phyloP scores from a whole-genome alignment of 805 yeast species.

The Candida anglica region DNA sequence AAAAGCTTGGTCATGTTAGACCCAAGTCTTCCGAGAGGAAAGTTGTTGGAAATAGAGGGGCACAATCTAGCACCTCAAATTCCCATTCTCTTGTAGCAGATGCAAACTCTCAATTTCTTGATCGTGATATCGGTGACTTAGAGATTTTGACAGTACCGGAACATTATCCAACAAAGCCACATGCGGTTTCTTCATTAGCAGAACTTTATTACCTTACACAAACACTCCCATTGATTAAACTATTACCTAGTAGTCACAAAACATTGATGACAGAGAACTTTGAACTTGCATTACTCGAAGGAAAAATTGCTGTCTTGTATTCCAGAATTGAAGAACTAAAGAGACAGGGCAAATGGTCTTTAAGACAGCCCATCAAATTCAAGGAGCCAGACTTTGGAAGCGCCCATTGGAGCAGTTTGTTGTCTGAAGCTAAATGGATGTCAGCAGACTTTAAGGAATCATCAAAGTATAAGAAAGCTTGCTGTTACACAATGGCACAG shows the following conservation, averaged over 20 bases:
- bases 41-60: too few species aligned
- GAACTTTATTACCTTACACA: slow-evolving; percentile 86
- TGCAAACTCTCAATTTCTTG: slow-evolving; percentile 1
- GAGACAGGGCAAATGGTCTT: slow-evolving; percentile 83
- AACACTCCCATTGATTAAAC: slow-evolving; percentile 76
- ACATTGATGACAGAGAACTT: slow-evolving; percentile 79
- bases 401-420: slow-evolving; percentile 63
- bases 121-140: slow-evolving; percentile 20
- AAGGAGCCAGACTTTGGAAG: slow-evolving; percentile 55
- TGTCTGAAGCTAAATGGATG: slow-evolving; percentile 84
- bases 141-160: slow-evolving; percentile 40
- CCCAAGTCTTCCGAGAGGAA: neutral
- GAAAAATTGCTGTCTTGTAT: slow-evolving; percentile 83
- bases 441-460: slow-evolving; percentile 72
- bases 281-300: slow-evolving; percentile 83
- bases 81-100: neutral
- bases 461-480: slow-evolving; percentile 62
- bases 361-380: slow-evolving; percentile 75
- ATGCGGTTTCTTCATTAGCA: slow-evolving; percentile 58
- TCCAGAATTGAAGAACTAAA: slow-evolving; percentile 90
- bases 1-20: neutral
- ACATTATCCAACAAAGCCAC: slow-evolving; percentile 37
- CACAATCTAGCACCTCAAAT: too few species aligned
- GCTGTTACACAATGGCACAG: slow-evolving; percentile 66
- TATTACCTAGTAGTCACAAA: slow-evolving; percentile 83